Base-by-base conservation (phyloP, 148 eudicot genomes). In the Limonium bicolor region DNA sequence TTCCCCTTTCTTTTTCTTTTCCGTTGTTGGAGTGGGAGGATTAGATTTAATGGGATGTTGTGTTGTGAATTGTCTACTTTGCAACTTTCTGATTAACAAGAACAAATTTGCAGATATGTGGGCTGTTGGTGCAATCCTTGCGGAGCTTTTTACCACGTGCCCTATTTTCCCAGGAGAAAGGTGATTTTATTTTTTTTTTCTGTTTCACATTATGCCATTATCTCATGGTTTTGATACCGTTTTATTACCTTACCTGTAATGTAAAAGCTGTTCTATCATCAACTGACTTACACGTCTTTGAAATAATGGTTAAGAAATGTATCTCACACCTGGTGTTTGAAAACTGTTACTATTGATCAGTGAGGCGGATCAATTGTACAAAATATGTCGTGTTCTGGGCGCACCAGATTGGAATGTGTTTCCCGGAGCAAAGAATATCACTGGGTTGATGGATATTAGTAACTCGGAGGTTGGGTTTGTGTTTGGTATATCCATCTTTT, bases 141-240 rank as follows among this genome's bases (percentile, higher is more conserved):
- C 99, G 56, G 99, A 90, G 53, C 87, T 90, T 48, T 80, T 77
- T 66, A 80, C 85, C 25, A 59, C 26, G 22, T 58, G 75, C 59
- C 99, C 95, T 28, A 57, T 90, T 27, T 90, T 90, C 51, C 95
- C 99, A 8, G 99, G 99, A 26, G 84, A 74, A 70, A 84, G 99
- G 99, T 88, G 54, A 65, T 50, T 24, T 24, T 17, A 50, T 16
- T 20, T 20, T 57, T 12, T 17, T 26, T 31, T 45, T 20, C 28
- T 25, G 17, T 41, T 22, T 21, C 7, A 41, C 28, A 41, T 7
- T 23, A 4, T 36, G 41, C 14, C 19, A 16, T 37, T 37, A 3
- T 37, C 2, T 37, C 25, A 10, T 41, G n/a, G 8, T 17, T 9
- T 20, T 7, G 27, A 41, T 41, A 20, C 7, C 7, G 7, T 13